Evolutionary conservation across 1,284 basidiomycete genomes (phyloP), one percentile per base, ranked within the genome.

Genomic region (Peniophora sp.): DNA sequence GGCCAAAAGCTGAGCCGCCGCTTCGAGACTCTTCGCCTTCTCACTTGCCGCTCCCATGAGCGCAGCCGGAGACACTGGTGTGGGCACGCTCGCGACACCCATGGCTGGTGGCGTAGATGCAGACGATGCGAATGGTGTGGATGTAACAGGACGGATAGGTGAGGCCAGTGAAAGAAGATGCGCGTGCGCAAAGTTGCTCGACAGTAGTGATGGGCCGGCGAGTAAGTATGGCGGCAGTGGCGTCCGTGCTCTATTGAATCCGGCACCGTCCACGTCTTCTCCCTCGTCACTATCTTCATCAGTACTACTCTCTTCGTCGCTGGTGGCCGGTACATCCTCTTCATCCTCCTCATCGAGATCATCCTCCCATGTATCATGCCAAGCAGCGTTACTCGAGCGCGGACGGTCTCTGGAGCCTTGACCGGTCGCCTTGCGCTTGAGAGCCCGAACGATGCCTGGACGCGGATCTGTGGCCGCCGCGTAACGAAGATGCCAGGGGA

Each of bases 1-100:
- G 3, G 80, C 79, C 23, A 89, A 64, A 38, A 75, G 73, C 50
- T 71, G 71, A 2, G 79, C 83, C 0, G 78, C 77, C 0, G 78
- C 76, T 61, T 87, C 85, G n/a, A 87, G 66, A 0, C 75, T 76
- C 61, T 79, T 82, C 5, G 74, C 74, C 57, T 78, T 78, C 60
- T 87, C 83, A 1, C 74, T 75, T 1, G 78, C 69, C 2, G 74
- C 74, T 3, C 81, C 82, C 17, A 84, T 63, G 0, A 73, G 70
- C 1, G 85, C 83, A 3, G 83, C 85, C 23, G 86, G 86, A 0
- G 86, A 89, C 2, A 89, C 84, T 1, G 86, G 86, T 0, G 86
- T 89, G 2, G 85, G 86, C 2, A 67, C 65, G 8, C 74, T 69
- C 0, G 72, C 72, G 10, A 70, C 59, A n/a, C 67, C 64, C 14